These are phyloP conservation scores for Globisporangium splendens DNA, from an alignment of 352 stramenopile genomes.

Conservation along the genomic window DNA sequence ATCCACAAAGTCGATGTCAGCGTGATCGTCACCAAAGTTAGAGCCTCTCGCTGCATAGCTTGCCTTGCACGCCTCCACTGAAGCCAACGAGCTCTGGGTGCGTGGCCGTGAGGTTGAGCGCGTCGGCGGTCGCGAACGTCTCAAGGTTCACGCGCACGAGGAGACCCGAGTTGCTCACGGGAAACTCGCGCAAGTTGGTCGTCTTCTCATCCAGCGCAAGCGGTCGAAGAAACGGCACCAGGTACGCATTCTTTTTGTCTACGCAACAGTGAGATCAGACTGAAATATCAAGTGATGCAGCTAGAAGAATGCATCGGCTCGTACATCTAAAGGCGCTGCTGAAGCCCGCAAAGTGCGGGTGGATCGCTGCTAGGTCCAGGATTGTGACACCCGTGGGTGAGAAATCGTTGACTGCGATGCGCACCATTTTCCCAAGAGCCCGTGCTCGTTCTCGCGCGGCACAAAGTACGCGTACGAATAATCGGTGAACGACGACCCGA, in stretches of 20 bases:
- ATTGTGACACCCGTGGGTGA: conserved; percentile 29
- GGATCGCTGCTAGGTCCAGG: conserved; percentile 46
- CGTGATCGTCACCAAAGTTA: too few relatives aligned
- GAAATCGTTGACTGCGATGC: conserved; percentile 50
- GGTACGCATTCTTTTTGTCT: conserved; percentile 64
- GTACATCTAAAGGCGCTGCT: conserved; percentile 56
- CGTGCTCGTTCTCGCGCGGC: conserved; percentile 45
- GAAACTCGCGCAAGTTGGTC: conserved; percentile 67
- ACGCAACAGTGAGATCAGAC: neutral
- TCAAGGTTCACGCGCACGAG: conserved; percentile 55
- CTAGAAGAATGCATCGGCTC: conserved; percentile 2
- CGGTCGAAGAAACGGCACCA: conserved; percentile 51
- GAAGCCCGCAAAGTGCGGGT: conserved; percentile 64
- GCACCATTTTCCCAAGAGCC: conserved; percentile 60
- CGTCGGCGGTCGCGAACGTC: conserved; percentile 36
- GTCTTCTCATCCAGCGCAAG: conserved; percentile 44
- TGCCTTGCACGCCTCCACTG: conserved; percentile 57
- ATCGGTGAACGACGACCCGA: conserved; percentile 54
- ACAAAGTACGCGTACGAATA: conserved; percentile 67
- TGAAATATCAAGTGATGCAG: neutral
- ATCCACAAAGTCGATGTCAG: conserved; percentile 1
- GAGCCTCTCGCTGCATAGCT: neutral
- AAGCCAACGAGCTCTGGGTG: conserved; percentile 60
- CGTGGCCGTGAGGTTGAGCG: conserved; percentile 46
- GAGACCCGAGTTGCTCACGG: conserved; percentile 55